Conservation (phyloP, 2,329 filamentous ascomycete genomes). For the Pseudogymnoascus verrucosus region DNA sequence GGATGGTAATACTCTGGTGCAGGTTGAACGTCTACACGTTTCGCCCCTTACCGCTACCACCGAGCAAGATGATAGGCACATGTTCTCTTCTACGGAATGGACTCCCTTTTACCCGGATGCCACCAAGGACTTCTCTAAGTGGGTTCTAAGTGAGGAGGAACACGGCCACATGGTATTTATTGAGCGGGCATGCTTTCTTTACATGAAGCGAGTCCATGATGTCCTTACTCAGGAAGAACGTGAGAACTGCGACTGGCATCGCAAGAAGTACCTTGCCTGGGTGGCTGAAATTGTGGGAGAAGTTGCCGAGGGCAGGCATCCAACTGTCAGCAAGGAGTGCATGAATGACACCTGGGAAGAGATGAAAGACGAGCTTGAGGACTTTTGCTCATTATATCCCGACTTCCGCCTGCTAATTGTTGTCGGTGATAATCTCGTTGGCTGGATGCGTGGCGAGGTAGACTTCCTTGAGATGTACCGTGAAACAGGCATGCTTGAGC, state of each 20-base stretch:
- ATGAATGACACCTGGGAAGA: background rate
- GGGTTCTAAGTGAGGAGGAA: background rate
- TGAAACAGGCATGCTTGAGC: constrained; percentile 10
- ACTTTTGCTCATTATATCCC: background rate
- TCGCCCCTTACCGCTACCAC: constrained; percentile 9
- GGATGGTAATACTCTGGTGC: constrained; percentile 9
- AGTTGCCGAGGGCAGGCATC: background rate
- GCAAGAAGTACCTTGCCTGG: constrained; percentile 9
- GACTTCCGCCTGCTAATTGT: background rate
- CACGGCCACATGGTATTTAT: background rate
- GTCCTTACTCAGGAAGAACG: constrained; percentile 9
- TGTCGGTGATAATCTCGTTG: constrained; percentile 9
- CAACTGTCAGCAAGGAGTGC: constrained; percentile 8
- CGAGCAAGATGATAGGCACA: constrained; percentile 9
- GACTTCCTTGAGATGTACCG: constrained; percentile 2
- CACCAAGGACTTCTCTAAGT: constrained; percentile 1
- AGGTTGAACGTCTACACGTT: constrained; percentile 8
- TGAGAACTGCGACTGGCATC: constrained; percentile 11
- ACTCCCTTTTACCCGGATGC: background rate
- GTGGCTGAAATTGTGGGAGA: constrained; percentile 9
- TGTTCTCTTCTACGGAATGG: constrained; percentile 11
- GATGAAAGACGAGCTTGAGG: background rate
- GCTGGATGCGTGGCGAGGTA: constrained; percentile 7
- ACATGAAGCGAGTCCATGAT: constrained; percentile 9
- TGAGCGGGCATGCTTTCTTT: constrained; percentile 12